Base-by-base conservation (phyloP, 202 grass and related monocot genomes). In the Cymbopogon flexuosus region DNA sequence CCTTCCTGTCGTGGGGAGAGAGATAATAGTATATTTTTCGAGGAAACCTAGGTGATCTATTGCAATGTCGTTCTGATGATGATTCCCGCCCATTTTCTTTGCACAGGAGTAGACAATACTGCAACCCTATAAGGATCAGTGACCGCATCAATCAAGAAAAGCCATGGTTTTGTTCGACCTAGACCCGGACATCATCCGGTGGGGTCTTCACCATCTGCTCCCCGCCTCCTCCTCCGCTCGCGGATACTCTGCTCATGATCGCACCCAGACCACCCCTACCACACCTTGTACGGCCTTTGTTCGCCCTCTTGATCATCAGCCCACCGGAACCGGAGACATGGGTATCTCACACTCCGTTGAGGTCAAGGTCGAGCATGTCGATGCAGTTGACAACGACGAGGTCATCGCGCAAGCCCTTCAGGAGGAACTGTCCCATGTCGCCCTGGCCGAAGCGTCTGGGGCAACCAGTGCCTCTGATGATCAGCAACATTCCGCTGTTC, bases 191-290 rank as follows among this genome's bases (percentile, higher is more conserved):
- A 45, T 94, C 61, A 33, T 68, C 73, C 81, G 94, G 81, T 93
- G 91, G 91, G 91, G 91, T 22, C 91, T 97, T 21, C 87, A 97
- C 65, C 85, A 88, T 62, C 87, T 77, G 39, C 83, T 97, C 76
- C 73, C 43, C 30, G 36, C 42, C 36, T 7, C 37, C 62, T 14
- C 34, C 34, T 36, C 34, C 4, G 12, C 24, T 9, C 2, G 0
- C 31, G 47, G 37, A 3, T 36, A 45, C 15, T 37, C 60, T 59
- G 30, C 35, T n/a, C 18, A 47, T 16, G 15, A 42, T 21, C 85
- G 33, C 6, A 3, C 75, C 27, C 76, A 30, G 27, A 19, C 79
- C 10, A 31, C 43, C 46, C 52, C 75, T 9, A 41, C 60, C 10
- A 83, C 79, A 16, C 69, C 79, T 76, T 30, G 51, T 31, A 46